These are phyloP conservation scores for Kodamaea leandrae DNA, from an alignment of 805 yeast species.

Conservation along the genomic window DNA sequence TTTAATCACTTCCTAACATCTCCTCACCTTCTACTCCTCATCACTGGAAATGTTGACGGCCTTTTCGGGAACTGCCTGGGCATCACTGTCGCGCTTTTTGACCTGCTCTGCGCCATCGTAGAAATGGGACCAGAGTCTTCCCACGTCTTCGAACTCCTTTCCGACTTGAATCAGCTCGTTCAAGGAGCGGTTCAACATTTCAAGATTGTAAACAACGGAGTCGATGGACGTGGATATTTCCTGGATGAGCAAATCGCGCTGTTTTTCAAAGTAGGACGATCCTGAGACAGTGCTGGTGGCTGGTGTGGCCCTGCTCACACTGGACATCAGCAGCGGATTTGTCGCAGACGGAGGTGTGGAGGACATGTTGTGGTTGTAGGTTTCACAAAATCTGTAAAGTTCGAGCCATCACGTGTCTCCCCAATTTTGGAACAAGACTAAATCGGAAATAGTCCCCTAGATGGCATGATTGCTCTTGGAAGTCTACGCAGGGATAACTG, in stretches of 20 bases:
- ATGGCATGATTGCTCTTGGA: background rate
- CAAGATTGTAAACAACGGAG: slow-evolving; percentile 60
- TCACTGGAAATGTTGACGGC: slow-evolving; percentile 10
- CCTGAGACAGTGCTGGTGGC: slow-evolving; percentile 4
- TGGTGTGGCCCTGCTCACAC: slow-evolving; percentile 1
- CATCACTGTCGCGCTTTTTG: slow-evolving; percentile 4
- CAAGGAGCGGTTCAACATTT: slow-evolving; percentile 62
- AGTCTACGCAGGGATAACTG: background rate
- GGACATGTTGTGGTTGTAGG: slow-evolving; percentile 3
- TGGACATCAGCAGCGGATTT: slow-evolving; percentile 6
- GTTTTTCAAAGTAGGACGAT: slow-evolving; percentile 49
- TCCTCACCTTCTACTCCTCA: slow-evolving; percentile 2
- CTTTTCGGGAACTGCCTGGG: background rate
- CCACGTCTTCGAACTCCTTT: slow-evolving; percentile 68
- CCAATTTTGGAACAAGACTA: background rate
- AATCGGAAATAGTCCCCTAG: background rate
- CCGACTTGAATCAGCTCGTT: slow-evolving; percentile 71
- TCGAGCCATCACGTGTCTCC: background rate
- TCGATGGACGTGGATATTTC: slow-evolving; percentile 61
- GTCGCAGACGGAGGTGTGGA: slow-evolving; percentile 8
- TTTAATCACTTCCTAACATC: background rate
- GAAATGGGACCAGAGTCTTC: slow-evolving; percentile 67
- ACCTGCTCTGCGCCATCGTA: slow-evolving; percentile 49
- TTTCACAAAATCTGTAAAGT: too few relatives aligned
- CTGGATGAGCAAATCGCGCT: slow-evolving; percentile 55